Percentiles rank a stretch among this genome's conserved stretches.
These are phyloP conservation scores for Ustilago esculenta DNA, from an alignment of 1,284 basidiomycete genomes.

Conservation along the genomic window DNA sequence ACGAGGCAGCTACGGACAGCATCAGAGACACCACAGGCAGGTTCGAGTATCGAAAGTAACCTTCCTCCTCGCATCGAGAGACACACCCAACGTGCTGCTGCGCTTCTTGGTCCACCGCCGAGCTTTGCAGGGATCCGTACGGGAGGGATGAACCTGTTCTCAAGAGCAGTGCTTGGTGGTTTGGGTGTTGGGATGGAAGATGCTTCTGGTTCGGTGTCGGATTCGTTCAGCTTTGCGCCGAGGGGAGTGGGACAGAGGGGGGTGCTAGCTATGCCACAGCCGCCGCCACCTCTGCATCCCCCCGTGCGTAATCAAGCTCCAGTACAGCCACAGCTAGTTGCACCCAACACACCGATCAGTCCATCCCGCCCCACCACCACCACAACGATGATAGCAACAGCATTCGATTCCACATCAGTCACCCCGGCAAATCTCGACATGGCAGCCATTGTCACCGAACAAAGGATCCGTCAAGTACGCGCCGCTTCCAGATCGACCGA, in stretches of 20 bases:
- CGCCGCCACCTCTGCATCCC: too few species aligned
- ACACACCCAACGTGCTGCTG: neutral
- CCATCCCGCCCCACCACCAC: neutral
- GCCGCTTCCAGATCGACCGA: neutral
- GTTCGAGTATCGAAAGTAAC: neutral
- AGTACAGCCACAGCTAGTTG: neutral
- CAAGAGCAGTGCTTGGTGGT: too few species aligned
- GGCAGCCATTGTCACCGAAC: constrained; percentile 19
- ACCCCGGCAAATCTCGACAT: constrained; percentile 17
- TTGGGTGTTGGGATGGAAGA: neutral
- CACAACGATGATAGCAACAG: neutral
- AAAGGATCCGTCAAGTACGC: constrained; percentile 9
- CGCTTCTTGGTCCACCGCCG: too few species aligned
- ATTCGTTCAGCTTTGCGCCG: constrained; percentile 11
- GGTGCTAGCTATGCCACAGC: neutral
- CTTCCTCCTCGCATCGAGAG: constrained; percentile 9
- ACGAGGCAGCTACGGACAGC: too few species aligned
- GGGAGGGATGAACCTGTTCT: too few species aligned
- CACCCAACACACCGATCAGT: constrained; percentile 4
- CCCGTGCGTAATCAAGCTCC: too few species aligned
- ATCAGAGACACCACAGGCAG: constrained; percentile 4
- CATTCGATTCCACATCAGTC: neutral
- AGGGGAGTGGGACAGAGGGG: too few species aligned
- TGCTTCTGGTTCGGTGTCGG: neutral
- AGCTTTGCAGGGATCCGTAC: too few species aligned